Evolutionary conservation across 2,329 filamentous ascomycete genomes (phyloP).

Genomic region (Paecilomyces fulvus): DNA sequence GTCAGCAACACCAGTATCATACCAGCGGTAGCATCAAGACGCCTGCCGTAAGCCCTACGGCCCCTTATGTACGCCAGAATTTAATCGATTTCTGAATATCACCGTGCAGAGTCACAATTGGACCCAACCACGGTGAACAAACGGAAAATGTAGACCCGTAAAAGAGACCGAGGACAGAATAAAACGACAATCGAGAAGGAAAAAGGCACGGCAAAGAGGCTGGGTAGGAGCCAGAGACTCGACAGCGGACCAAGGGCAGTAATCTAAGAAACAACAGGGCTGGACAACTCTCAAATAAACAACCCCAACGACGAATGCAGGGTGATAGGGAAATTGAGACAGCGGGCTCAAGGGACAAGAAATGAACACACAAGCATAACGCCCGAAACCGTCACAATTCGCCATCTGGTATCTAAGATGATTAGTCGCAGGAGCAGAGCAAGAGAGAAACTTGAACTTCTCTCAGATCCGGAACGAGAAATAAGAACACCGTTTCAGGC

Average conservation of each 20-base stretch:
- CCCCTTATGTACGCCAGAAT: background rate
- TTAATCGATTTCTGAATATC: background rate
- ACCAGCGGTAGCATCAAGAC: background rate
- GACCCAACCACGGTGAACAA: background rate
- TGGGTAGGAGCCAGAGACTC: background rate
- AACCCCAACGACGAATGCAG: background rate
- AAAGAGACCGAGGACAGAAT: slow-evolving; percentile 6
- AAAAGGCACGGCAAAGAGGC: background rate
- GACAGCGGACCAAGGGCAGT: background rate
- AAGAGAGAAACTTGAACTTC: slow-evolving; percentile 3
- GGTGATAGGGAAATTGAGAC: background rate
- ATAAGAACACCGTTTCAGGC: background rate
- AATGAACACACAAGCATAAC: background rate
- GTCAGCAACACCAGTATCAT: background rate
- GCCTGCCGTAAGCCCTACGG: background rate
- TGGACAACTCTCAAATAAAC: background rate
- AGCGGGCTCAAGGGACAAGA: background rate
- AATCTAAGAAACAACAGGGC: background rate
- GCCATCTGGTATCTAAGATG: slow-evolving; percentile 19
- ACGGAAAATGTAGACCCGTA: background rate
- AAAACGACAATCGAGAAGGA: slow-evolving; percentile 7
- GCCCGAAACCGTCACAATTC: slow-evolving; percentile 7
- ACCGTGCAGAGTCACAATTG: background rate
- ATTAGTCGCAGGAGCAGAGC: slow-evolving; percentile 11
- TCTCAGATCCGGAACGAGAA: background rate